Conservation (phyloP, 2,329 filamentous ascomycete genomes). For the Microdochium trichocladiopsis region DNA sequence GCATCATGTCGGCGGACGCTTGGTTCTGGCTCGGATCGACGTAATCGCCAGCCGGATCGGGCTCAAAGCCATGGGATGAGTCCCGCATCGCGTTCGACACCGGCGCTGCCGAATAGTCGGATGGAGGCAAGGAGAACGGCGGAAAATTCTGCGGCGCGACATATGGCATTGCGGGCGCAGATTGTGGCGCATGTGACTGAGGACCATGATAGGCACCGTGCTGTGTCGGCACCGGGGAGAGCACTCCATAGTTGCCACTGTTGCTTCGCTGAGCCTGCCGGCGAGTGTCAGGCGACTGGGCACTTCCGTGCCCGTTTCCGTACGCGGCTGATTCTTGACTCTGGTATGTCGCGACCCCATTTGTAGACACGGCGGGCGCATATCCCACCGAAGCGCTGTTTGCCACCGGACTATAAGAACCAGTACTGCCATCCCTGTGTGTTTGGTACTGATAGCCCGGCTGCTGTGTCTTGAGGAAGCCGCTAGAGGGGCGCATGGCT, state of each 20-base stretch:
- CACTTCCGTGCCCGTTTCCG: conserved; percentile 25
- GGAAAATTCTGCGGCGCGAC: conserved; percentile 55
- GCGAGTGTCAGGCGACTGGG: conserved; percentile 33
- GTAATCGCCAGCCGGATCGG: conserved; percentile 34
- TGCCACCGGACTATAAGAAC: conserved; percentile 39
- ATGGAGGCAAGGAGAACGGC: conserved; percentile 55
- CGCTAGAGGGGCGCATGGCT: conserved; percentile 33
- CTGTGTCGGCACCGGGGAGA: conserved; percentile 45
- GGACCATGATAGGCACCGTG: conserved; percentile 38
- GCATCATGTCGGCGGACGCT: conserved; percentile 46
- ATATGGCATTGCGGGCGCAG: conserved; percentile 35
- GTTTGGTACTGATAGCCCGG: conserved; percentile 36
- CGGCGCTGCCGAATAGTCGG: conserved; percentile 43
- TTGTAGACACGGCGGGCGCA: conserved; percentile 22
- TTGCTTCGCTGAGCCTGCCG: conserved; percentile 39
- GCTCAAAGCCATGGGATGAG: conserved; percentile 27
- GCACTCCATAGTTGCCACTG: conserved; percentile 40
- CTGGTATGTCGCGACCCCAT: conserved; percentile 35
- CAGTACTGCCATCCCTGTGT: conserved; percentile 33
- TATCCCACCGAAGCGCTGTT: conserved; percentile 32
- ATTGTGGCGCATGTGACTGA: conserved; percentile 36
- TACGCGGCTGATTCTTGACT: conserved; percentile 27
- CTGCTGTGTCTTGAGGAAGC: conserved; percentile 31
- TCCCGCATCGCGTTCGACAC: conserved; percentile 25
- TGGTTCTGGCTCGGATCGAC: conserved; percentile 34